Percentiles rank a stretch among this genome's conserved stretches.
Evolutionary conservation across 2,329 filamentous ascomycete genomes (phyloP).

Genomic region (Aspergillus carbonarius): DNA sequence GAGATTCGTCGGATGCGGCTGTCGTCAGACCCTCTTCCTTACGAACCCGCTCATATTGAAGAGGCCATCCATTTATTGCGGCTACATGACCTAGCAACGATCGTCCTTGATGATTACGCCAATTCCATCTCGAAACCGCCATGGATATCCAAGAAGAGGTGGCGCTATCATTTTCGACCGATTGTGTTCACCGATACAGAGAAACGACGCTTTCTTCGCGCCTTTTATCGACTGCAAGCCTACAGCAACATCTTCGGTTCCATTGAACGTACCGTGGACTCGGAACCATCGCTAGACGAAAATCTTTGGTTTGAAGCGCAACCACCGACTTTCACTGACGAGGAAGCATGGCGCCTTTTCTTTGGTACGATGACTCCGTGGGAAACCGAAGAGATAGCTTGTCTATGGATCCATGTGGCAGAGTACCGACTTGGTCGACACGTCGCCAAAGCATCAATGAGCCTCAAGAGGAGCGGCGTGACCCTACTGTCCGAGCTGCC

Average conservation of each 20-base stretch:
- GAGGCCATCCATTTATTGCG: slow-evolving; percentile 11
- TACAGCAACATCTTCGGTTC: slow-evolving; percentile 16
- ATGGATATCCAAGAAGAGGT: too few relatives aligned
- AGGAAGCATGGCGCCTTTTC: slow-evolving; percentile 17
- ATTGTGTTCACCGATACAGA: slow-evolving; percentile 14
- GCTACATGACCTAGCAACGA: slow-evolving; percentile 4
- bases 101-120: slow-evolving; percentile 12
- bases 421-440: too few relatives aligned
- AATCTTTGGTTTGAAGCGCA: background rate
- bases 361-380: slow-evolving; percentile 22
- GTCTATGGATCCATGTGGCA: too few relatives aligned
- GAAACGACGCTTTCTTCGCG: slow-evolving; percentile 14
- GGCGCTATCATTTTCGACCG: too few relatives aligned
- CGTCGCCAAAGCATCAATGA: slow-evolving; percentile 7
- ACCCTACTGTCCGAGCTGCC: slow-evolving; percentile 2
- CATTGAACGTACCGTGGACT: background rate
- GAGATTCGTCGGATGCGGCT: slow-evolving; percentile 9
- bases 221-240: slow-evolving; percentile 21
- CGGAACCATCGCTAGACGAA: background rate
- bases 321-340: slow-evolving; percentile 3
- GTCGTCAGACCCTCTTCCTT: background rate
- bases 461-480: background rate
- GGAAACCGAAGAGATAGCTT: slow-evolving; percentile 23
- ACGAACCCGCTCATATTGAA: slow-evolving; percentile 3
- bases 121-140: too few relatives aligned